Percentiles rank a stretch among this genome's conserved stretches.
phyloP scores from a whole-genome alignment of 2,329 filamentous ascomycete species.

The Escovopsis sp. region DNA sequence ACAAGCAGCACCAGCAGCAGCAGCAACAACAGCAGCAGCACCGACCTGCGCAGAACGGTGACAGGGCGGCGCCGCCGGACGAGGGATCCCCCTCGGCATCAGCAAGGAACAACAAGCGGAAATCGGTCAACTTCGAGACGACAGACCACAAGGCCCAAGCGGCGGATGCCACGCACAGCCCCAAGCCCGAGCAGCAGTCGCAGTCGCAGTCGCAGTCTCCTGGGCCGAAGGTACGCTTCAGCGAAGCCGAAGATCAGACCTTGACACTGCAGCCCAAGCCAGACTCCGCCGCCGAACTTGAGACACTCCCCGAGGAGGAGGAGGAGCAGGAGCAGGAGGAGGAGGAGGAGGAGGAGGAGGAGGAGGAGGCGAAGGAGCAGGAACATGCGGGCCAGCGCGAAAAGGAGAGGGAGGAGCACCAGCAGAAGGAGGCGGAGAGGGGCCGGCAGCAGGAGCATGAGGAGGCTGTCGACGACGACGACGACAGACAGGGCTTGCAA shows the following conservation, averaged over 20 bases:
- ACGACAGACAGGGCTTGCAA: constrained; percentile 28
- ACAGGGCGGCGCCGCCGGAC: constrained; percentile 12
- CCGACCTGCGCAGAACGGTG: constrained; percentile 10
- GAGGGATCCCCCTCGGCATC: too few relatives aligned
- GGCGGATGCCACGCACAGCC: too few relatives aligned
- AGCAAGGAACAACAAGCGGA: constrained; percentile 7
- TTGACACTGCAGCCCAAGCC: too few relatives aligned
- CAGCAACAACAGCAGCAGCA: not conserved
- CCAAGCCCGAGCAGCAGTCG: not conserved
- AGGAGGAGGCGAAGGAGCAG: constrained; percentile 14
- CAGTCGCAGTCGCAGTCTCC: too few relatives aligned
- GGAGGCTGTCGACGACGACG: constrained; percentile 18
- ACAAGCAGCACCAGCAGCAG: too few relatives aligned
- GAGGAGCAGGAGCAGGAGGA: constrained; percentile 9
- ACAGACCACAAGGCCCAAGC: too few relatives aligned
- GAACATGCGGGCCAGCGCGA: constrained; percentile 22
- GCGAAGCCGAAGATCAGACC: too few relatives aligned
- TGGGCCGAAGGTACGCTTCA: not conserved
- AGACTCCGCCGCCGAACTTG: too few relatives aligned
- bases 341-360: constrained; percentile 6
- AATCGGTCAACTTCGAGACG: not conserved
- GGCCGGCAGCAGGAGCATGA: too few relatives aligned
- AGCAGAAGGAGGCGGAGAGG: constrained; percentile 17
- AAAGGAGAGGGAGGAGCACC: constrained; percentile 30
- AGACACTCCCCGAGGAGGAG: not conserved